Evolutionary conservation across 306 rosid species (phyloP), one percentile per base, ranked within the genome.

Genomic region (Benincasa hispida): DNA sequence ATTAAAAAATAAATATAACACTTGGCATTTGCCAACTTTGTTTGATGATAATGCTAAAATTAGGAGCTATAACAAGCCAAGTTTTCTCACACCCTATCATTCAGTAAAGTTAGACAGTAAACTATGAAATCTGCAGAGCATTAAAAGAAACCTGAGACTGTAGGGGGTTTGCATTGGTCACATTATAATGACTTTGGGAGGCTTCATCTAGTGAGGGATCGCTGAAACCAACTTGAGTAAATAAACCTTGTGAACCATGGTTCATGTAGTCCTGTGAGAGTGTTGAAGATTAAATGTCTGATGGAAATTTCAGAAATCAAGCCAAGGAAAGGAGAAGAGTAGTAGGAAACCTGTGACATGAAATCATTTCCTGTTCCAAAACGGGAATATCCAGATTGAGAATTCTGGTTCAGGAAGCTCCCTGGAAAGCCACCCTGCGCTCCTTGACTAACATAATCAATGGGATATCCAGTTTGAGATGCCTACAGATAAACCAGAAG

Each of bases 341-440:
- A 41, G 35, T 35, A 69, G 66, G 79, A 78, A 72, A 95, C 99
- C 98, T 95, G 99, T 75, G 99, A 92, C 98, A 95, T 90, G 76
- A 92, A 95, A 75, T 95, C 99, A 60, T 95, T 95, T 80, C 98
- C 99, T 59, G 92, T 70, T 77, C 98, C 91, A 78, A 95, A 95
- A 79, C 99, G 97, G 69, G 97, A 89, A 86, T 90, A 95, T 34
- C 95, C 96, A 50, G 99, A 90, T 87, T 92, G 99, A 78, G 99
- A 86, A 79, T 88, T 89, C 87, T 95, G 99, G 87, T 95, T 95
- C 81, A 89, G 45, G 76, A 88, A 92, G 88, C 81, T 95, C 83
- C 99, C 98, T 14, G 96, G 97, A 81, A 92, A 95, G 67, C 93
- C 99, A 72, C 92, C 93, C 79, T 92, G 99, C 74, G 89, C 93